A percentile compares a stretch with the other conserved stretches of the same genome.
These are phyloP conservation scores for Colletotrichum godetiae DNA, from an alignment of 2,329 filamentous ascomycete genomes.

Conservation along the genomic window DNA sequence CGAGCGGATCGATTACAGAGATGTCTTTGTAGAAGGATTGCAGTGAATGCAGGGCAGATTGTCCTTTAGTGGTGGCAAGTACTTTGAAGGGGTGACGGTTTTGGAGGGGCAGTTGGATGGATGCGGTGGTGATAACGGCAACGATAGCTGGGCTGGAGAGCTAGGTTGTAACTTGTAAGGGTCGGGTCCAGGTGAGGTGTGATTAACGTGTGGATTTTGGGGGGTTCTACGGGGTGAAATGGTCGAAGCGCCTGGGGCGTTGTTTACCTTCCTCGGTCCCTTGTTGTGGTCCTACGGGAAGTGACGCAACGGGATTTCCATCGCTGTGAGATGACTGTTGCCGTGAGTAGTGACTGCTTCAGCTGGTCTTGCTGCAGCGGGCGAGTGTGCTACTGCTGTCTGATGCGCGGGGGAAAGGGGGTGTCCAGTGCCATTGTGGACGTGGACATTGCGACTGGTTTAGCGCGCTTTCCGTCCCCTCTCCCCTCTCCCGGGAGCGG, in stretches of 20 bases:
- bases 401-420: neutral
- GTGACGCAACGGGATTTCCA: conserved; percentile 11
- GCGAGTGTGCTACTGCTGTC: neutral
- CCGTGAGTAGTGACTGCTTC: no score
- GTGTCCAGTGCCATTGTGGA: neutral
- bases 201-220: conserved; percentile 21
- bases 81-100: conserved; percentile 9
- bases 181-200: neutral
- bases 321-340: neutral
- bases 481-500: conserved; percentile 7
- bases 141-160: conserved; percentile 22
- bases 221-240: conserved; percentile 18
- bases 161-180: neutral
- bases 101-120: conserved; percentile 32
- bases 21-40: neutral
- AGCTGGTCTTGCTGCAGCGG: neutral
- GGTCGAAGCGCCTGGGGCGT: conserved; percentile 37
- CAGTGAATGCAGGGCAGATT: conserved; percentile 14
- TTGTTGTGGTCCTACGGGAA: conserved; percentile 15
- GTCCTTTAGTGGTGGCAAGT: conserved; percentile 2
- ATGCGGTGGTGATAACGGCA: conserved; percentile 21
- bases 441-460: conserved; percentile 8
- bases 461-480: conserved; percentile 8
- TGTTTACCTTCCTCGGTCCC: conserved; percentile 46
- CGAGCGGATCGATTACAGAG: neutral